Conservation (phyloP, 78 protist species). For the Dictyostelium capitatum region DNA sequence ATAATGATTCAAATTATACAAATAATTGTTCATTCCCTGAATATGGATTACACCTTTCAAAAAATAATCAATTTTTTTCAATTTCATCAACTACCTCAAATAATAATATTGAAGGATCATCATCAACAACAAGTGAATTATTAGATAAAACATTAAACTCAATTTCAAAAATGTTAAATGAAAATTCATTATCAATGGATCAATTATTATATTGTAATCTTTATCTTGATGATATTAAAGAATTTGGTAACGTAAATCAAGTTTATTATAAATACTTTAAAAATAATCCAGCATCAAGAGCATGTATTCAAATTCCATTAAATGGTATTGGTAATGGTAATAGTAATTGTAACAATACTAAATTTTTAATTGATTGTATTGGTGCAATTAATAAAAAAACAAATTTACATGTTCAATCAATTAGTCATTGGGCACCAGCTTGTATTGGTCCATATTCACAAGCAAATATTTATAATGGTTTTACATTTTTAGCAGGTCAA, state of each 20-base stretch:
- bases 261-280: conserved; percentile 69
- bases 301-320: conserved; percentile 60
- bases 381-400: conserved; percentile 34
- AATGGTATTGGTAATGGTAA: neutral
- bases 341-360: neutral
- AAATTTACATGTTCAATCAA: conserved; percentile 92
- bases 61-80: neutral
- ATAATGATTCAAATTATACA: neutral
- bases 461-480: neutral
- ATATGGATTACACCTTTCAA: neutral
- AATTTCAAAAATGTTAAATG: neutral
- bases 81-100: neutral
- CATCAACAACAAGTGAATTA: neutral
- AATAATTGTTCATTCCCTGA: neutral
- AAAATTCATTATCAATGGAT: conserved; percentile 16
- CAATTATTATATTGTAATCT: conserved; percentile 46
- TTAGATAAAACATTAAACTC: neutral
- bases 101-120: neutral
- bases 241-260: conserved; percentile 78
- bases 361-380: conserved; percentile 45
- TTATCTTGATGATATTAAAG: conserved; percentile 58
- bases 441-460: conserved; percentile 97
- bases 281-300: conserved; percentile 82
- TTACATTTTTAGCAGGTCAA: conserved; percentile 84
- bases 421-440: conserved; percentile 95